A percentile compares a stretch with the other conserved stretches of the same genome.
These are phyloP conservation scores for Crithidia fasciculata DNA, from an alignment of 208 protist genomes.

Conservation along the genomic window DNA sequence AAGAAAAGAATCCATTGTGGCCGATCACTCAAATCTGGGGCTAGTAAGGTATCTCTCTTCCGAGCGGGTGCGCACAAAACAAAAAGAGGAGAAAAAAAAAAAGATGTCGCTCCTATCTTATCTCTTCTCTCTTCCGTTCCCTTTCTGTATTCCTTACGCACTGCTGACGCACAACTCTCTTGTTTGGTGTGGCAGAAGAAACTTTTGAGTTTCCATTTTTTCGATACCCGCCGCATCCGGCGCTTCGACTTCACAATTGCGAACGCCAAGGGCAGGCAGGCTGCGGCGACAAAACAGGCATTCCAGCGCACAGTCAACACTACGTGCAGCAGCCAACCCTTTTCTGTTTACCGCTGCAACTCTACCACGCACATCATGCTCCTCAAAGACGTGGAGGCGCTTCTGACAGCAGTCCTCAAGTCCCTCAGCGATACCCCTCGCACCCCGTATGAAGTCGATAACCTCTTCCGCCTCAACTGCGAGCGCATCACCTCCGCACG, in stretches of 20 bases:
- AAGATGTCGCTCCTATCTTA: neutral
- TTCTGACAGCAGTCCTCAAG: constrained; percentile 43
- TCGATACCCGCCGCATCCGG: too few species aligned
- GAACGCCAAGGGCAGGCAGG: too few species aligned
- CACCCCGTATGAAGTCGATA: constrained; percentile 70
- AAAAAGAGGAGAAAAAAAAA: neutral
- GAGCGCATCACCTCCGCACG: constrained; percentile 47
- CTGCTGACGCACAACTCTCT: too few species aligned
- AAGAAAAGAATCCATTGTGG: too few species aligned
- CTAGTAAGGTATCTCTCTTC: neutral
- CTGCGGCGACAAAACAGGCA: too few species aligned
- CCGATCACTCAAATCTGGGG: too few species aligned
- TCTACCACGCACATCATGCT: constrained; percentile 14
- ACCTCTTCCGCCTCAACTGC: constrained; percentile 41
- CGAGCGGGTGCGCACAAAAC: neutral
- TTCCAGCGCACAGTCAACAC: too few species aligned
- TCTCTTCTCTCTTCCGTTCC: neutral
- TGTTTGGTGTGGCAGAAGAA: too few species aligned
- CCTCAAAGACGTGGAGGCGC: constrained; percentile 43
- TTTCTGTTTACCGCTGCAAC: neutral
- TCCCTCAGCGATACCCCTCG: constrained; percentile 56
- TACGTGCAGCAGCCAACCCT: neutral
- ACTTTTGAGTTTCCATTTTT: too few species aligned
- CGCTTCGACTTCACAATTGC: too few species aligned
- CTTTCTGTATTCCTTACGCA: too few species aligned